Conservation (phyloP, 148 eudicot genomes). For the Bassia scoparia region DNA sequence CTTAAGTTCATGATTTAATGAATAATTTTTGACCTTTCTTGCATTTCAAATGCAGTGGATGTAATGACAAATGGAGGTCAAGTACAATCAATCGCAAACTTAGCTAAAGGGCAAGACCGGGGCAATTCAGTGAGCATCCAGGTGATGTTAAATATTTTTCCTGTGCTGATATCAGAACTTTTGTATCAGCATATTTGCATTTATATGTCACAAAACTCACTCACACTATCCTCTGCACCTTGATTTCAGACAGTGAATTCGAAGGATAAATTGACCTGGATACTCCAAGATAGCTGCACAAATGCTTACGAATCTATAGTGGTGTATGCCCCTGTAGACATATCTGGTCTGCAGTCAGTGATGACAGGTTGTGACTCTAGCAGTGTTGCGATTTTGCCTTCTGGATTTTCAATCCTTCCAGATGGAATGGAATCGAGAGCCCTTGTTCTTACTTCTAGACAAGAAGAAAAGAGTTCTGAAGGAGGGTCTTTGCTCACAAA, state of each 20-base stretch:
- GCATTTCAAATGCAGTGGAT: conserved; percentile 60
- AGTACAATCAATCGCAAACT: conserved; percentile 58
- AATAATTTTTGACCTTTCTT: background rate
- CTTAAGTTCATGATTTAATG: background rate
- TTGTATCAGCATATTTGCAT: background rate
- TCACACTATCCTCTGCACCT: background rate
- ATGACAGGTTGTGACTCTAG: conserved; percentile 94
- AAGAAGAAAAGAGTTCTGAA: conserved; percentile 65
- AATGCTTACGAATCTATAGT: conserved; percentile 71
- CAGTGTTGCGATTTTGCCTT: conserved; percentile 58
- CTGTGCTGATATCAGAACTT: background rate
- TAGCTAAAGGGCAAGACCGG: conserved; percentile 82
- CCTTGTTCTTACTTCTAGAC: conserved; percentile 59
- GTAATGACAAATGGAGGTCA: conserved; percentile 56
- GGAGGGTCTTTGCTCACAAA: conserved; percentile 84
- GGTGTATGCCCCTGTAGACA: conserved; percentile 70
- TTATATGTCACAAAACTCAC: no score
- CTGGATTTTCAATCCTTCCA: conserved; percentile 84
- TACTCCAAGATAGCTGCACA: conserved; percentile 80
- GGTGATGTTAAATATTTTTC: conserved; percentile 30
- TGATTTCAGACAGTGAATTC: conserved; percentile 57
- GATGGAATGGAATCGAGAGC: conserved; percentile 86
- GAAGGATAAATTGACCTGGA: conserved; percentile 59
- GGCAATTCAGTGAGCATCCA: conserved; percentile 75
- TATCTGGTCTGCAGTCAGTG: conserved; percentile 61